A percentile compares a stretch with the other conserved stretches of the same genome.
Evolutionary conservation across 345 rosid species (phyloP).

Genomic region (Citrus cavaleriei): DNA sequence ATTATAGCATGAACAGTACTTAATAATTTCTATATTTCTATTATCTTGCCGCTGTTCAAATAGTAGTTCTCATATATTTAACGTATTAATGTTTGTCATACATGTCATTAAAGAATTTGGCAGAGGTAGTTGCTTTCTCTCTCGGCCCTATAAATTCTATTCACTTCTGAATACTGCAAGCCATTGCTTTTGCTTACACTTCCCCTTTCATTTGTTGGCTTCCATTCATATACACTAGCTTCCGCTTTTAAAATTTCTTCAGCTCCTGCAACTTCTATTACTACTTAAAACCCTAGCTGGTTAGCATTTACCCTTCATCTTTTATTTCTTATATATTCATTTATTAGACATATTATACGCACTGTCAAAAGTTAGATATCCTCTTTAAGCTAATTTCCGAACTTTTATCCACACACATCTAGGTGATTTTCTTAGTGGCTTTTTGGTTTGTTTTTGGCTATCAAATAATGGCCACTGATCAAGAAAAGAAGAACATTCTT

Average conservation of each 20-base stretch:
- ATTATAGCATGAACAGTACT: no score
- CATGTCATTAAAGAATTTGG: neutral
- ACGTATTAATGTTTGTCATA: neutral
- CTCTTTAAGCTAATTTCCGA: neutral
- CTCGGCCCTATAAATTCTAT: neutral
- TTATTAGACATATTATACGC: neutral
- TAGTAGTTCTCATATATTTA: neutral
- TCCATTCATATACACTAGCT: neutral
- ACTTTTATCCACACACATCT: neutral
- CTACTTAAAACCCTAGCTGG: neutral
- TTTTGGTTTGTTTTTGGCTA: neutral
- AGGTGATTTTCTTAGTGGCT: neutral
- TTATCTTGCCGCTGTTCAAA: no score
- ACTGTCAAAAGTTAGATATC: neutral
- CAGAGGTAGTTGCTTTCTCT: neutral
- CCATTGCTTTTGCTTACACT: neutral
- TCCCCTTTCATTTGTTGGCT: neutral
- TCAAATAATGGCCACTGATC: constrained; percentile 3
- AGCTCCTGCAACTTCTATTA: neutral
- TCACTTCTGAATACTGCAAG: neutral
- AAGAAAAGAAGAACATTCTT: constrained; percentile 5
- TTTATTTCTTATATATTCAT: neutral
- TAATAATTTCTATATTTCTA: no score
- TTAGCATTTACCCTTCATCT: neutral
- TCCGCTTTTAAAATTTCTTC: neutral